These are phyloP conservation scores for Fusarium illudens DNA, from an alignment of 2,329 filamentous ascomycete species.

Conservation along the genomic window DNA sequence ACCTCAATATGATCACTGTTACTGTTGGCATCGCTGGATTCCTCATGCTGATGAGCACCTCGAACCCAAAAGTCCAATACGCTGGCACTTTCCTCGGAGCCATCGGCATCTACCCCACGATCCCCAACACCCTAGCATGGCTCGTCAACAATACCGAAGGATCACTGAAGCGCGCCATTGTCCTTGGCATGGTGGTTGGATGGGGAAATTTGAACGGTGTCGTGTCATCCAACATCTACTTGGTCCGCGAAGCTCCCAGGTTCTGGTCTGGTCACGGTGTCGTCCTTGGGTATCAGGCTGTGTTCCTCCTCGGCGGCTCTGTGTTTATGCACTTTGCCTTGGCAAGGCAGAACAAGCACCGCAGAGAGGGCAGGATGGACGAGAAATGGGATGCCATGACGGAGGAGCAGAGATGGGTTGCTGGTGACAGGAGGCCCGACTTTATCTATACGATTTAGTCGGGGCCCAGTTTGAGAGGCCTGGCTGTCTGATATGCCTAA, in stretches of 20 bases:
- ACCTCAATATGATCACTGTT: slow-evolving; percentile 72
- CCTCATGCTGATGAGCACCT: slow-evolving; percentile 67
- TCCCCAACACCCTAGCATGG: slow-evolving; percentile 77
- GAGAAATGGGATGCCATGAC: slow-evolving; percentile 63
- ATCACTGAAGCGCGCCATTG: slow-evolving; percentile 71
- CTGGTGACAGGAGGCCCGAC: slow-evolving; percentile 62
- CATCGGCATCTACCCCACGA: slow-evolving; percentile 69
- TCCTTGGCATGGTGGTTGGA: slow-evolving; percentile 77
- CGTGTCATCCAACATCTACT: slow-evolving; percentile 69
- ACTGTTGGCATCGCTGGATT: slow-evolving; percentile 72
- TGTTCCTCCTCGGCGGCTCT: slow-evolving; percentile 71
- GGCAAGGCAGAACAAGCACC: slow-evolving; percentile 66
- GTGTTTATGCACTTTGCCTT: slow-evolving; percentile 68
- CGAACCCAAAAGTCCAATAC: slow-evolving; percentile 67
- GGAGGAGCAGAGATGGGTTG: slow-evolving; percentile 61
- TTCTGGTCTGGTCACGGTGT: slow-evolving; percentile 64
- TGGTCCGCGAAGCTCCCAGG: slow-evolving; percentile 41
- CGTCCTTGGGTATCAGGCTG: slow-evolving; percentile 69
- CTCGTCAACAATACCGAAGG: slow-evolving; percentile 73
- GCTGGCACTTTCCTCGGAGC: slow-evolving; percentile 75
- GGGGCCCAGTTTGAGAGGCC: neutral
- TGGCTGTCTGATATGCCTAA: too few relatives aligned
- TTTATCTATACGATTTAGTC: slow-evolving; percentile 47
- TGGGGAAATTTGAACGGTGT: slow-evolving; percentile 82
- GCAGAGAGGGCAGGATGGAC: slow-evolving; percentile 64